Conservation (phyloP, 2,329 filamentous ascomycete genomes). For the Atkinsonella texensis region DNA sequence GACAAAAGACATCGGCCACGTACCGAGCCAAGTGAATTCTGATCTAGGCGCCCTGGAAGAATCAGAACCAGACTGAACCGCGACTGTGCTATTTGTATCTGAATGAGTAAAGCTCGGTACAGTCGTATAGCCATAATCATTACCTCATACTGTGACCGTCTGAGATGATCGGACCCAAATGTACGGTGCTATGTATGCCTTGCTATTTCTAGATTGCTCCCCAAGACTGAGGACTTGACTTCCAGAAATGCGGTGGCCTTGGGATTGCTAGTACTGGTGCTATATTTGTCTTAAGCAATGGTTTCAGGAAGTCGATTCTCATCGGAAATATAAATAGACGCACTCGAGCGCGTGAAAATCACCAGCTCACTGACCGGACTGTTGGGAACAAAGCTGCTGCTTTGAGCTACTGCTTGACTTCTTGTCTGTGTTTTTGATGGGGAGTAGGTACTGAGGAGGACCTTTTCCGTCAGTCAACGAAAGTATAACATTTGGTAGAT, state of each 20-base stretch:
- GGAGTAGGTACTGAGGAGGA: too few relatives aligned
- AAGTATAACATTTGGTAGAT: not conserved
- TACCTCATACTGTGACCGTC: slow-evolving; percentile 25
- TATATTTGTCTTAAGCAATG: too few relatives aligned
- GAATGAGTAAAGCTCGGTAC: not conserved
- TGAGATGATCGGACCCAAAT: not conserved
- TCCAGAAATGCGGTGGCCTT: not conserved
- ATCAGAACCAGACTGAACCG: slow-evolving; percentile 37
- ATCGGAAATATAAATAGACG: too few relatives aligned
- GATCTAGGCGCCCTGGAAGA: slow-evolving; percentile 40
- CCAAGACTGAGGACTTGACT: not conserved
- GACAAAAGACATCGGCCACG: slow-evolving; percentile 4
- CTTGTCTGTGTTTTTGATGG: too few relatives aligned
- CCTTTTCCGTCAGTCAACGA: too few relatives aligned
- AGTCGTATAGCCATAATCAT: not conserved
- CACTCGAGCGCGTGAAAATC: too few relatives aligned
- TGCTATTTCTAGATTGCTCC: not conserved
- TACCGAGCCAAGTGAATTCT: slow-evolving; percentile 39
- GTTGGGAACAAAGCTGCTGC: too few relatives aligned
- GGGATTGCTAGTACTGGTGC: too few relatives aligned
- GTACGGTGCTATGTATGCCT: not conserved
- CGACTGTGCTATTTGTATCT: slow-evolving; percentile 29
- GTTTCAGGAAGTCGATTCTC: too few relatives aligned
- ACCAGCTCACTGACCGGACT: too few relatives aligned
- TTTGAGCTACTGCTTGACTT: too few relatives aligned